Conservation (phyloP, 257 asterid species). For the Lavandula angustifolia region DNA sequence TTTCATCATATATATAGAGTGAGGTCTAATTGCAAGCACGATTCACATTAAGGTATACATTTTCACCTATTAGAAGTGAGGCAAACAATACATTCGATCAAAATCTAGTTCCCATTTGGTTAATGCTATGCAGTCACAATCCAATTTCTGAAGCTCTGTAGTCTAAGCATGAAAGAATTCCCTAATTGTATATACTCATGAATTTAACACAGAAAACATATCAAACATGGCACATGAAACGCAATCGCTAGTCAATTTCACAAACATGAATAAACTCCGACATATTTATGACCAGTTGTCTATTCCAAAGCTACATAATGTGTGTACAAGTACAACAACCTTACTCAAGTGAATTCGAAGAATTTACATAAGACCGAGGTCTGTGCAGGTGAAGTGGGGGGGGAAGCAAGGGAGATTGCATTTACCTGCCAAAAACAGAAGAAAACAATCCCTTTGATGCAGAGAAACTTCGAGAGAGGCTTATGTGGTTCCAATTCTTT, state of each 20-base stretch:
- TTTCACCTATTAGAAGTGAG: neutral
- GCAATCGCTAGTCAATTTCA: neutral
- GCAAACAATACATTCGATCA: neutral
- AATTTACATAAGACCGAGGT: neutral
- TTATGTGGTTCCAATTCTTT: slow-evolving; percentile 82
- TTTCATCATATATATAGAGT: neutral
- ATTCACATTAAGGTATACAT: too few species aligned
- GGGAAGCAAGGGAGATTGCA: neutral
- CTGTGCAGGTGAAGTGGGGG: too few species aligned
- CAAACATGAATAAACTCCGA: slow-evolving; percentile 12
- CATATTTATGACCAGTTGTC: neutral
- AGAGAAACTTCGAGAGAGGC: slow-evolving; percentile 84
- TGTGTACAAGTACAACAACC: neutral
- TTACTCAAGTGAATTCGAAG: neutral
- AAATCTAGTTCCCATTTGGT: neutral
- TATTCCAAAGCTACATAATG: neutral
- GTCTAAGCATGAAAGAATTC: neutral
- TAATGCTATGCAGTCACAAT: neutral
- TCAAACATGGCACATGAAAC: neutral
- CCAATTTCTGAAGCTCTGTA: too few species aligned
- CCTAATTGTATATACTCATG: neutral
- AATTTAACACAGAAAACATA: slow-evolving; percentile 5
- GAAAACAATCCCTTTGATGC: slow-evolving; percentile 90
- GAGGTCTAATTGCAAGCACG: slow-evolving; percentile 10
- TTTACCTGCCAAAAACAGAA: slow-evolving; percentile 96